Evolutionary conservation across 2,329 filamentous ascomycete genomes (phyloP).

Genomic region (Phaeosphaeriaceae sp.): DNA sequence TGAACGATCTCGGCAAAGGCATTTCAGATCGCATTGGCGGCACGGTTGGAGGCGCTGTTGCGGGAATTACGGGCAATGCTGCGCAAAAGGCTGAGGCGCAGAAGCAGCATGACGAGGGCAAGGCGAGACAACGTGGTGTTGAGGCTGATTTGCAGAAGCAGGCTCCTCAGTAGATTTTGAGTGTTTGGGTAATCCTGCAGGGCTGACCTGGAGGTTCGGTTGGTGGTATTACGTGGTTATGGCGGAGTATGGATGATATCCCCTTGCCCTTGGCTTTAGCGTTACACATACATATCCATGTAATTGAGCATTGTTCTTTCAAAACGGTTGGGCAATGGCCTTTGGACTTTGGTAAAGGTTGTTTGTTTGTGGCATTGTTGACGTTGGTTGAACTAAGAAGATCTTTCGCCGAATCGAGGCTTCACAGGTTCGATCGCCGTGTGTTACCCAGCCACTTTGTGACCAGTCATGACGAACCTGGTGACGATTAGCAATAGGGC

Average conservation of each 20-base stretch:
- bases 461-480: too few relatives aligned
- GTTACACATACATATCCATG: background rate
- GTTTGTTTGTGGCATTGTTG: too few relatives aligned
- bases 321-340: background rate
- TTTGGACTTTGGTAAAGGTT: too few relatives aligned
- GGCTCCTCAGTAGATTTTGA: conserved; percentile 40
- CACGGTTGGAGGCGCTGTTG: conserved; percentile 71
- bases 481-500: too few relatives aligned
- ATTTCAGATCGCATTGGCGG: conserved; percentile 64
- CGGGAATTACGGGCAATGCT: conserved; percentile 75
- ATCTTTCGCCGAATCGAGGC: too few relatives aligned
- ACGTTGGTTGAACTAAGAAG: too few relatives aligned
- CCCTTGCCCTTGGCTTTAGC: conserved; percentile 18
- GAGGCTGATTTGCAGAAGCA: conserved; percentile 82
- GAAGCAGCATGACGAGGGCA: conserved; percentile 77
- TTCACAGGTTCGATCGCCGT: too few relatives aligned
- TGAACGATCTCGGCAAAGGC: conserved; percentile 75
- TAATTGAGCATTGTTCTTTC: too few relatives aligned
- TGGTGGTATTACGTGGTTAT: background rate
- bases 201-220: too few relatives aligned
- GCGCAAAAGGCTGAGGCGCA: conserved; percentile 69
- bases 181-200: too few relatives aligned
- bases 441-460: too few relatives aligned
- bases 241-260: conserved; percentile 20
- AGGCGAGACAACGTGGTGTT: conserved; percentile 81